Evolutionary conservation across 163 green algal genomes (phyloP).

Genomic region (Scenedesmus sp.): DNA sequence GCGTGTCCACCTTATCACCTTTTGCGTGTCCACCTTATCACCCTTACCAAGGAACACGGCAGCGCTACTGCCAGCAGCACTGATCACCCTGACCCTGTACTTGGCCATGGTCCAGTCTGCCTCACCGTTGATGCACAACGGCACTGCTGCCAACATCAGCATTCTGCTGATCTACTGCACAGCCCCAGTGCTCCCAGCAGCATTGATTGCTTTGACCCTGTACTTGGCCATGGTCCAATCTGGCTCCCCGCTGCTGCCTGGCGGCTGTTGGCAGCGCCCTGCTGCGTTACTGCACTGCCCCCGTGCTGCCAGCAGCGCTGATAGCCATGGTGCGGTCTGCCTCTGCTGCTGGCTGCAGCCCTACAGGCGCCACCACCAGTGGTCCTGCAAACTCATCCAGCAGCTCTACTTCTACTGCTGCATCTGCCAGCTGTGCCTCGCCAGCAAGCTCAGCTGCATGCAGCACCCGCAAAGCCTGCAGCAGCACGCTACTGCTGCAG

Average conservation of each 20-base stretch:
- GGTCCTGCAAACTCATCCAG: not conserved
- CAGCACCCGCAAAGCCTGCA: not conserved
- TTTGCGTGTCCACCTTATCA: not conserved
- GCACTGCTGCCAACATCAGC: not conserved
- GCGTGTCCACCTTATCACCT: too few relatives aligned
- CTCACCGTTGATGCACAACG: not conserved
- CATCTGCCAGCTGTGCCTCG: not conserved
- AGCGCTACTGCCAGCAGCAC: not conserved
- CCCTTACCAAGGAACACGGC: not conserved
- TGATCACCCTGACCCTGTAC: conserved; percentile 22
- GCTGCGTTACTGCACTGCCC: not conserved
- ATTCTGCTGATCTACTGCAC: not conserved
- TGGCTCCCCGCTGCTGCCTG: not conserved
- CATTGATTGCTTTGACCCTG: conserved; percentile 10
- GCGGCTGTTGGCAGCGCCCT: too few relatives aligned
- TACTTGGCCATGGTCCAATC: conserved; percentile 14
- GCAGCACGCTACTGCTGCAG: not conserved
- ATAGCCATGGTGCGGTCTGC: conserved; percentile 15
- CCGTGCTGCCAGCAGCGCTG: not conserved
- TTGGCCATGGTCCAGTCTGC: not conserved
- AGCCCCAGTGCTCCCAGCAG: not conserved
- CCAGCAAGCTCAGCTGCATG: too few relatives aligned
- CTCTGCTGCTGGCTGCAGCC: not conserved
- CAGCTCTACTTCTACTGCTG: not conserved
- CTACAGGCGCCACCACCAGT: not conserved